phyloP scores from a whole-genome alignment of 1,139 yeast species.

The Sugiyamaella paludigena region DNA sequence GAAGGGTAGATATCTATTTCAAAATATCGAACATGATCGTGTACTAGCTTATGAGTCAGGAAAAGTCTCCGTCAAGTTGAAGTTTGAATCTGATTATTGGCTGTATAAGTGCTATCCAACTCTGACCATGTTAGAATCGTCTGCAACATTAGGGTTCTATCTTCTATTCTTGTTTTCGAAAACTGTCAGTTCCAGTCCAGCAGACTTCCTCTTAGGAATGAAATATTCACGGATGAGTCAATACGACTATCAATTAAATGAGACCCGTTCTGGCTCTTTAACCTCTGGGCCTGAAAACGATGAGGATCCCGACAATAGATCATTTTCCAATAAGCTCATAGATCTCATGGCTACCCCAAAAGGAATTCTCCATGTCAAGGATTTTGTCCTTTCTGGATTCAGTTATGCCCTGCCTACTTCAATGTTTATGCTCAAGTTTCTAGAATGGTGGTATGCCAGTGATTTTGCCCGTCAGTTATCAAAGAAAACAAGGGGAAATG shows the following conservation, averaged over 20 bases:
- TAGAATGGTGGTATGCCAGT: slow-evolving; percentile 94
- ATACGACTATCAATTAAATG: slow-evolving; percentile 56
- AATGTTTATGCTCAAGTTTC: slow-evolving; percentile 76
- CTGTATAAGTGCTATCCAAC: slow-evolving; percentile 65
- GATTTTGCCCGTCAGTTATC: slow-evolving; percentile 65
- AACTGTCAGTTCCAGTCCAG: slow-evolving; percentile 60
- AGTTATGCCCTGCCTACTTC: slow-evolving; percentile 70
- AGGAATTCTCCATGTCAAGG: slow-evolving; percentile 36
- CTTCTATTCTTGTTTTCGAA: slow-evolving; percentile 67
- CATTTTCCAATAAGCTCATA: slow-evolving; percentile 18
- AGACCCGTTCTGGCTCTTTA: slow-evolving; percentile 12
- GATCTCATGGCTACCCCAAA: slow-evolving; percentile 24
- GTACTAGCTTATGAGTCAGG: slow-evolving; percentile 28
- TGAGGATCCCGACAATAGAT: slow-evolving; percentile 13
- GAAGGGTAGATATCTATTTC: slow-evolving; percentile 56
- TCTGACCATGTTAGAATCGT: slow-evolving; percentile 47
- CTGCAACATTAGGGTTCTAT: slow-evolving; percentile 58
- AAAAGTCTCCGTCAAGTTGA: slow-evolving; percentile 18
- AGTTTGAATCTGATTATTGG: slow-evolving; percentile 39
- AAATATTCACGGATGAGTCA: slow-evolving; percentile 68
- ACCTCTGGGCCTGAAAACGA: slow-evolving; percentile 10
- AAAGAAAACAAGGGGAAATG: slow-evolving; percentile 52
- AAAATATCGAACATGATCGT: slow-evolving; percentile 43
- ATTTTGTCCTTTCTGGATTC: slow-evolving; percentile 35
- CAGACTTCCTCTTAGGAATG: slow-evolving; percentile 62